Base-by-base conservation (phyloP, 225 moss, liverwort and hornwort genomes). In the Lunularia cruciata region DNA sequence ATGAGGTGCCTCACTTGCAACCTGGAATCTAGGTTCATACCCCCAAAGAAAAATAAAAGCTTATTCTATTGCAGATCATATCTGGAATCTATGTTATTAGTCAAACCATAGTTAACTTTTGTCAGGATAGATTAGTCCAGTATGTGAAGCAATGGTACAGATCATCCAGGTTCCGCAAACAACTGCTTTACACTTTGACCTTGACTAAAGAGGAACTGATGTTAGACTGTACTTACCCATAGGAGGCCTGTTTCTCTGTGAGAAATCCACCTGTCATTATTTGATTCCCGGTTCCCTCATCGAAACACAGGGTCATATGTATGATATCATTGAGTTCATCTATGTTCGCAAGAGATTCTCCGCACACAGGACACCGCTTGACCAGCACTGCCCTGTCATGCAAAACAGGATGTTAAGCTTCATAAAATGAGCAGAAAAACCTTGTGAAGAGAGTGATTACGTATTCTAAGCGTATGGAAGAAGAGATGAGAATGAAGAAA, bases 221-320 rank as follows among this genome's bases (percentile, higher is more conserved):
- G 4, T 18, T 38, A 38, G 10, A 16, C 18, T 7, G 7, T 46
- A 63, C 34, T 52, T 76, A 98, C 98, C 98, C 98, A 76, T 89
- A 79, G 46, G 98, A 79, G 60, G 98, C 98, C 83, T 98, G 93
- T 60, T 91, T 93, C 52, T 98, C 98, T 52, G 98, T 98, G 62
- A 98, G 60, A 75, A 98, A 98, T 27, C 98, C 98, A 75, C 98
- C 98, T 16, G 89, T 91, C 98, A 98, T 98, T 8, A 84, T 85
- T 75, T 88, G 88, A 75, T 60, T 86, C 55, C 98, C 98, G 34
- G 89, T 98, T 72, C 98, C 98, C 63, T 98, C 93, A 78, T 98
- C 98, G 83, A 98, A 98, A 75, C 98, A 98, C 69, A 98, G 89
- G 72, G 87, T 98, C 87, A 98, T 91, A 67, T 98, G 98, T 56